Evolutionary conservation across 192 early-diverging fungal species (phyloP), one percentile per base, ranked within the genome.

Genomic region (Anaeromyces robustus): DNA sequence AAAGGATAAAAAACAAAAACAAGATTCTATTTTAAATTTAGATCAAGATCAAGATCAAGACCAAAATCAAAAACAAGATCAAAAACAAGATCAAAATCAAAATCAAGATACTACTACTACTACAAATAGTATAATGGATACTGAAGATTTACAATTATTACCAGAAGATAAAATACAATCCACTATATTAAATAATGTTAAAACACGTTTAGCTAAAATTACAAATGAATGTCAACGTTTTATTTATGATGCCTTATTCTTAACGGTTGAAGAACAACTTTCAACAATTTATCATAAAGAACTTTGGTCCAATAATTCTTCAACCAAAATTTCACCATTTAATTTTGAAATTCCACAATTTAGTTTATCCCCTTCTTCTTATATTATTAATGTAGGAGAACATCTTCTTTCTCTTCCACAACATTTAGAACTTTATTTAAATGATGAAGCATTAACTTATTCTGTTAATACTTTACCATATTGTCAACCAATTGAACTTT

Each of bases 301-400:
- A 34, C 28, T 80, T 78, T 88, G 92, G 91, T 19, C 77, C 41
- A 12, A 84, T 59, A 52, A 77, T 30, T 80, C 81, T 7, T 79
- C 82, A 22, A 80, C 81, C 4, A 79, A 81, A 81, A 18, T 78
- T 80, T 68, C 30, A 13, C 32, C 85, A 31, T 79, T 84, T 81
- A 78, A 81, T 80, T 18, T 79, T 82, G 83, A 88, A 78, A 83
- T 87, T 80, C 87, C 91, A 78, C 87, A 84, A 78, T 94, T 95
- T 85, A 88, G 90, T 83, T 81, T 92, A 13, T 89, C 88, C 29
- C 94, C 93, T 22, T 86, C 81, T 34, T 86, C 88, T 19, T 93
- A 93, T 81, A 92, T 94, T 34, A 92, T 92, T 4, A 85, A 87
- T 78, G 80, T 94, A 37, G 89, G 93, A 18, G 92, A 94, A 79